Evolutionary conservation across 768 basidiomycete species (phyloP).

Genomic region (Steccherinum ochraceum): DNA sequence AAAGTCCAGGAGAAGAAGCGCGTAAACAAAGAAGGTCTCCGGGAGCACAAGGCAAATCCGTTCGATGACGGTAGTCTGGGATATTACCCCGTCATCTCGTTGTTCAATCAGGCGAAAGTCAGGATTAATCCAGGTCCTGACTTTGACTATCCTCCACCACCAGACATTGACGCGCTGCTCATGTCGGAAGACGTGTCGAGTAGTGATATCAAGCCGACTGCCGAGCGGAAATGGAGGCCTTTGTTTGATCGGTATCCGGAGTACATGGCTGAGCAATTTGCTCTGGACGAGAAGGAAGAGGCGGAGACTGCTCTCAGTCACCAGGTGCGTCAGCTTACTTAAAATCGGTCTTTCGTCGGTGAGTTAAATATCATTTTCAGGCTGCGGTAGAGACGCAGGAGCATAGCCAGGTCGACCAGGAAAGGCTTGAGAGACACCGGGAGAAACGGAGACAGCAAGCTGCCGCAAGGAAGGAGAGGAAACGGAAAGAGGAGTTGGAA

Average conservation of each 20-base stretch:
- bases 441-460: conserved; percentile 19
- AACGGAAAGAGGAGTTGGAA: conserved; percentile 32
- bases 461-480: conserved; percentile 27
- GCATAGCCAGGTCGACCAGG: no score
- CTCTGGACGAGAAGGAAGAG: conserved; percentile 72
- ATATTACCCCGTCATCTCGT: conserved; percentile 91
- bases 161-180: conserved; percentile 67
- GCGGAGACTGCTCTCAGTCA: conserved; percentile 39
- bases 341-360: neutral
- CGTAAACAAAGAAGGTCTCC: conserved; percentile 54
- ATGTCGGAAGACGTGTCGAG: conserved; percentile 13
- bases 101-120: conserved; percentile 87
- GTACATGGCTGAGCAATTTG: conserved; percentile 79
- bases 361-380: neutral
- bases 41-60: conserved; percentile 73
- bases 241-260: conserved; percentile 80
- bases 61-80: conserved; percentile 94
- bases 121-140: conserved; percentile 84
- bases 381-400: neutral
- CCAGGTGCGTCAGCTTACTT: conserved; percentile 14
- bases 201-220: conserved; percentile 24
- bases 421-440: conserved; percentile 15
- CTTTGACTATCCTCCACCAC: conserved; percentile 76
- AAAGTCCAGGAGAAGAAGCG: conserved; percentile 63
- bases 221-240: conserved; percentile 55